phyloP scores from a whole-genome alignment of 345 rosid genomes.

The Schrenkiella parvula region DNA sequence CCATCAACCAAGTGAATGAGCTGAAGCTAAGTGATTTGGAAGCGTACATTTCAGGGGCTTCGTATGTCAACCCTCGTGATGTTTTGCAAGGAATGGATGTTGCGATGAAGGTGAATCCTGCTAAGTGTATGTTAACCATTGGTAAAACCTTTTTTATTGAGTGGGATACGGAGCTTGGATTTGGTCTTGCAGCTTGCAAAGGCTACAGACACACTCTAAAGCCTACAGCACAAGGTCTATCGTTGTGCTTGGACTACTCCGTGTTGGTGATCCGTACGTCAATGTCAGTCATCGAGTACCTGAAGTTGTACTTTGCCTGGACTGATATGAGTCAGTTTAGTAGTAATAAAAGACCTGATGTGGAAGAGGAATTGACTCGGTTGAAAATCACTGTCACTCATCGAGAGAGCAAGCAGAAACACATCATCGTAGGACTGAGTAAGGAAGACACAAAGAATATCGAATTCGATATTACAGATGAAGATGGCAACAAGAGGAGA shows the following conservation, averaged over 20 bases:
- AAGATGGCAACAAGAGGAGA: constrained; percentile 35
- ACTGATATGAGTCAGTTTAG: constrained; percentile 30
- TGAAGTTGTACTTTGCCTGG: constrained; percentile 38
- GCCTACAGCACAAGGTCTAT: constrained; percentile 67
- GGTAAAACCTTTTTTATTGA: constrained; percentile 56
- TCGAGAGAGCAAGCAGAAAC: constrained; percentile 57
- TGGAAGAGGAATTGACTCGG: constrained; percentile 45
- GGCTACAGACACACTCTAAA: constrained; percentile 79
- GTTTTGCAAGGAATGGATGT: constrained; percentile 87
- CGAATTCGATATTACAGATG: constrained; percentile 44
- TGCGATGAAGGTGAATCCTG: constrained; percentile 86
- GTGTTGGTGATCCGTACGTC: constrained; percentile 64
- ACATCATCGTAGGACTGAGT: constrained; percentile 52
- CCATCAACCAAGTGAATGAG: constrained; percentile 60
- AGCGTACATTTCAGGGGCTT: constrained; percentile 48
- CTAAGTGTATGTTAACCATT: constrained; percentile 50
- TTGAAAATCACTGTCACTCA: constrained; percentile 68
- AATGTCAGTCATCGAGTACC: constrained; percentile 56
- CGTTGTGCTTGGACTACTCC: constrained; percentile 70
- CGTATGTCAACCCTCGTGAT: constrained; percentile 51
- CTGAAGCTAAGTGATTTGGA: constrained; percentile 53
- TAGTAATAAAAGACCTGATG: no score
- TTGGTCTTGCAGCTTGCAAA: constrained; percentile 58
- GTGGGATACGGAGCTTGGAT: constrained; percentile 42
- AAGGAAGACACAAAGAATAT: constrained; percentile 29